phyloP scores from a whole-genome alignment of 805 yeast species.

The Saturnispora sanitii region DNA sequence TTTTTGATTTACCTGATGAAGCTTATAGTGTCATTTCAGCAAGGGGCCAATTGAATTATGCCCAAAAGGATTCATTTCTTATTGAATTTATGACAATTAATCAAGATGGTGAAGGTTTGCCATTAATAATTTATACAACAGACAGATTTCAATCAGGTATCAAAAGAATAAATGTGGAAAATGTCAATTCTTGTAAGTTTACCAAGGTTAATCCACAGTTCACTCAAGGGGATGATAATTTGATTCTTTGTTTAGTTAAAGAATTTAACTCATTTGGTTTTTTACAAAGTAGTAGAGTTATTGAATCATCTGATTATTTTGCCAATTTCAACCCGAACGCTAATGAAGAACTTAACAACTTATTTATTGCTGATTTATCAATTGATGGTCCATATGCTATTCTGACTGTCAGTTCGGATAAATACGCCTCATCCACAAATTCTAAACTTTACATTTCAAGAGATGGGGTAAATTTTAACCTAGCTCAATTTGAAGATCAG shows the following conservation, averaged over 20 bases:
- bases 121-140: slow-evolving; percentile 26
- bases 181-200: slow-evolving; percentile 17
- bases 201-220: slow-evolving; percentile 19
- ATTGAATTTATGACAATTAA: slow-evolving; percentile 27
- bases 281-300: slow-evolving; percentile 28
- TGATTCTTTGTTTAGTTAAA: slow-evolving; percentile 27
- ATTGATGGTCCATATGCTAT: slow-evolving; percentile 35
- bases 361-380: slow-evolving; percentile 24
- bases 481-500: slow-evolving; percentile 32
- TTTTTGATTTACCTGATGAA: slow-evolving; percentile 24
- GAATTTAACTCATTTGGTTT: slow-evolving; percentile 34
- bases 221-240: slow-evolving; percentile 20
- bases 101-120: slow-evolving; percentile 11
- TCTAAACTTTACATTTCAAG: slow-evolving; percentile 36
- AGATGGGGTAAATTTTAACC: slow-evolving; percentile 33
- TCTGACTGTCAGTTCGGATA: slow-evolving; percentile 33
- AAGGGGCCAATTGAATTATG: slow-evolving; percentile 26
- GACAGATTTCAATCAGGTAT: slow-evolving; percentile 35
- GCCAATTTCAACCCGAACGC: slow-evolving; percentile 18
- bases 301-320: slow-evolving; percentile 36
- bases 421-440: slow-evolving; percentile 29
- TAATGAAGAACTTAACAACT: slow-evolving; percentile 13
- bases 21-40: neutral
- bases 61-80: slow-evolving; percentile 26
- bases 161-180: slow-evolving; percentile 9